Base-by-base conservation (phyloP, 306 rosid species). In the Rosa multiflora region DNA sequence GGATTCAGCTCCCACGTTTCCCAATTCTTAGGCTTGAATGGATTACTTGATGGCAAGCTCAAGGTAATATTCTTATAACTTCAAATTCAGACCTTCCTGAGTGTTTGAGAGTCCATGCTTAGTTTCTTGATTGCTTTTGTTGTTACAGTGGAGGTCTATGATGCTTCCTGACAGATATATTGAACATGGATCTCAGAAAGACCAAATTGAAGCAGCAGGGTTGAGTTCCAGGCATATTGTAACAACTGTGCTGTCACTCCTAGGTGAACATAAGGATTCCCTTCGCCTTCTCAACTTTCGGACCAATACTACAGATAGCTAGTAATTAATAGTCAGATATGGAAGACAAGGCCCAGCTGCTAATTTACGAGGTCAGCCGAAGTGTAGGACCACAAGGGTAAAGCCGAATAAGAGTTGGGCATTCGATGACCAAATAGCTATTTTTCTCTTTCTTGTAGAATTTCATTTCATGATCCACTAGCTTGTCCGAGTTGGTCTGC, bases 1-100 rank as follows among this genome's bases (percentile, higher is more conserved):
- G 96, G 93, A 52, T 91, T 91, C 69, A 79, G 93, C 82, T 86
- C 96, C 80, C 96, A 91, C 76, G 93, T 89, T 80, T 86, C 96
- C 51, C 90, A 87, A 21, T 91, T 86, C 83, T 83, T 91, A 20
- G 66, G 76, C 63, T 46, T 91, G 23, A 82, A 83, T 67, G 96
- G 93, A 64, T 61, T 89, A 26, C 89, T 91, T 10, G 90, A 91
- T 85, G 87, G 90, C 9, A 87, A 84, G 15, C 89, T 91, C 15
- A 91, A 89, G 96, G 96, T 89, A 75, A 49, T 69, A 11, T 11
- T 23, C 43, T 5, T 39, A 1, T 42, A 0, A 7, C 9, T 5
- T 42, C 5, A 18, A 17, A 52, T 52, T 52, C n/a, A 52, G 4
- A 40, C 58, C n/a, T 58, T 74, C 15, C 37, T 52, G 58, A 55